phyloP scores from a whole-genome alignment of 495 filamentous ascomycete species.

The Penicillium taxi region DNA sequence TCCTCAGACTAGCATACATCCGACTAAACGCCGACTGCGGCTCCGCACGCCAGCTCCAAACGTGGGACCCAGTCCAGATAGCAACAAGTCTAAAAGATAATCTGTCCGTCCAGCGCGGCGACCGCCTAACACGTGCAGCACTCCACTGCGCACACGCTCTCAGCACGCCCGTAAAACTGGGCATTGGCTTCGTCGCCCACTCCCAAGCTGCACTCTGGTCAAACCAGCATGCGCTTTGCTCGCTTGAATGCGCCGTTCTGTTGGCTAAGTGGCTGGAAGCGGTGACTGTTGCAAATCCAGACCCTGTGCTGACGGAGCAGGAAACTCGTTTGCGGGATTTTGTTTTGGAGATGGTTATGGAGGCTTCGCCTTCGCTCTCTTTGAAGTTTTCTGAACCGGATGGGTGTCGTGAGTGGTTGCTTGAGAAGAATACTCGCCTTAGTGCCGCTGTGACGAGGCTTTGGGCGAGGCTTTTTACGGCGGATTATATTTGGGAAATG shows the following conservation, averaged over 20 bases:
- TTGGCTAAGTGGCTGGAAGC: slow-evolving; percentile 48
- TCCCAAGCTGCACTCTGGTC: slow-evolving; percentile 64
- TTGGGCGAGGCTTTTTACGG: slow-evolving; percentile 63
- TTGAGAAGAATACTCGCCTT: slow-evolving; percentile 50
- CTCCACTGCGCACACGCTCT: slow-evolving; percentile 64
- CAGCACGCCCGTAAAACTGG: slow-evolving; percentile 58
- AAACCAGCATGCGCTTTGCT: slow-evolving; percentile 62
- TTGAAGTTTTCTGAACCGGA: no score
- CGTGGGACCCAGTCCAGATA: slow-evolving; percentile 52
- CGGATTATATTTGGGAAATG: slow-evolving; percentile 59
- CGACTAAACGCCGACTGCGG: slow-evolving; percentile 59
- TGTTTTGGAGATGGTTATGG: slow-evolving; percentile 59
- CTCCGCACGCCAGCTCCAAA: slow-evolving; percentile 53
- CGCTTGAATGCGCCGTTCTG: slow-evolving; percentile 62
- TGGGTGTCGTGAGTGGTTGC: slow-evolving; percentile 38
- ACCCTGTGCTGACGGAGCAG: slow-evolving; percentile 40
- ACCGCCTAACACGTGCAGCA: slow-evolving; percentile 50
- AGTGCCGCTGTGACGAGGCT: slow-evolving; percentile 55
- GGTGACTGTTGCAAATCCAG: slow-evolving; percentile 26
- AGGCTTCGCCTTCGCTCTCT: slow-evolving; percentile 51
- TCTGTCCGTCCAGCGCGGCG: slow-evolving; percentile 49
- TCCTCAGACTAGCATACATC: slow-evolving; percentile 59
- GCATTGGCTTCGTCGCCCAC: slow-evolving; percentile 60
- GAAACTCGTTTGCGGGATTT: slow-evolving; percentile 54
- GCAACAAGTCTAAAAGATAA: slow-evolving; percentile 50